Evolutionary conservation across 2,329 filamentous ascomycete genomes (phyloP).

Genomic region (Aureobasidium zeae): DNA sequence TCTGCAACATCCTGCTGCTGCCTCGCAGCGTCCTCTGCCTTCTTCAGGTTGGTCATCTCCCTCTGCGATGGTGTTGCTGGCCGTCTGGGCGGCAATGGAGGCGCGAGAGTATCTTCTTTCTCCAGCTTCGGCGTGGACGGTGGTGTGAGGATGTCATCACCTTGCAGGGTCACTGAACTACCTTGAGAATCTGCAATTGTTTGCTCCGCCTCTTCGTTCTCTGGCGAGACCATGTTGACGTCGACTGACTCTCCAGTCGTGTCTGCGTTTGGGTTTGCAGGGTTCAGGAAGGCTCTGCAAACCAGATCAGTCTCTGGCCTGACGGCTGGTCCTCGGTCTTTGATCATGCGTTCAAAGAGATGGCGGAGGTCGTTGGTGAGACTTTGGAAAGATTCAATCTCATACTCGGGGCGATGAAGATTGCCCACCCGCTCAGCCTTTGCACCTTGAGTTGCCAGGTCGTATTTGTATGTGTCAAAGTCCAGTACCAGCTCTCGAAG

Average conservation of each 20-base stretch:
- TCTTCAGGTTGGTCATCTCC: conserved; percentile 31
- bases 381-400: conserved; percentile 29
- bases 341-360: conserved; percentile 31
- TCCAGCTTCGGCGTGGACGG: conserved; percentile 32
- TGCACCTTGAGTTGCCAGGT: conserved; percentile 54
- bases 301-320: conserved; percentile 29
- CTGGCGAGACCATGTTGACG: conserved; percentile 9
- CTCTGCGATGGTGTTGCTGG: conserved; percentile 23
- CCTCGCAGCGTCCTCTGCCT: conserved; percentile 48
- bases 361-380: conserved; percentile 28
- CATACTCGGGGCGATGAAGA: conserved; percentile 43
- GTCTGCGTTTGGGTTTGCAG: conserved; percentile 1
- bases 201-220: conserved; percentile 9
- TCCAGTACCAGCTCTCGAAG: conserved; percentile 72
- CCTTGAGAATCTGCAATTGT: conserved; percentile 1
- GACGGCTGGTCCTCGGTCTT: conserved; percentile 22
- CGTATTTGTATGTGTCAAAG: conserved; percentile 62
- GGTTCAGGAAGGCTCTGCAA: conserved; percentile 27
- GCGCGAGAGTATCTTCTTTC: conserved; percentile 24
- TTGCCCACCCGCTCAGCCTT: conserved; percentile 66
- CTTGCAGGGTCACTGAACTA: conserved; percentile 10
- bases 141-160: conserved; percentile 22
- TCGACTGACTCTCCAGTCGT: conserved; percentile 3
- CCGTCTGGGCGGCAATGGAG: conserved; percentile 51
- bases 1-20: conserved; percentile 89